These are phyloP conservation scores for Nitzschia putrida DNA, from an alignment of 108 stramenopile genomes.

Conservation along the genomic window DNA sequence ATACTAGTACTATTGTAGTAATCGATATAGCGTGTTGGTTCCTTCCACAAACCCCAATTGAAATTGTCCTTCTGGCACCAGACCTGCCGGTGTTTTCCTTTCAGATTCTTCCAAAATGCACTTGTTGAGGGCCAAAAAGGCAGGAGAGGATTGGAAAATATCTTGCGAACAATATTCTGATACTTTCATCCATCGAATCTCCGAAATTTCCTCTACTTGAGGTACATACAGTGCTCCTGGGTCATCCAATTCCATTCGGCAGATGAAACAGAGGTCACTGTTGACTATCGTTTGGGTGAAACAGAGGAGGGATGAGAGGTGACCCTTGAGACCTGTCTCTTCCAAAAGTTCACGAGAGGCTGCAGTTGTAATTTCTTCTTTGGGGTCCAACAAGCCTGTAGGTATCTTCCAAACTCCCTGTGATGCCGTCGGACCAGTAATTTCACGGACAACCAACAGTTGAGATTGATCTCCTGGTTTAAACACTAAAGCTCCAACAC, in stretches of 20 bases:
- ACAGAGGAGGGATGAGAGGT: conserved; percentile 57
- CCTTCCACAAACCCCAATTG: conserved; percentile 32
- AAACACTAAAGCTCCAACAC: conserved; percentile 75
- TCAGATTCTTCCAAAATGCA: conserved; percentile 38
- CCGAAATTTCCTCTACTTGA: conserved; percentile 69
- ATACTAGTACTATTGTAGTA: no score
- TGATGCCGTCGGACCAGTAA: conserved; percentile 70
- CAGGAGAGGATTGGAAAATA: conserved; percentile 61
- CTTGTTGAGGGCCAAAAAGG: conserved; percentile 68
- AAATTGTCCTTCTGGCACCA: conserved; percentile 22
- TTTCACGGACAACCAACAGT: conserved; percentile 80
- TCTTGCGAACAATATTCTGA: conserved; percentile 69
- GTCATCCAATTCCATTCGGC: conserved; percentile 46
- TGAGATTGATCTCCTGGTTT: conserved; percentile 55
- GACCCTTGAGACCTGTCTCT: conserved; percentile 68
- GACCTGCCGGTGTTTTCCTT: conserved; percentile 4
- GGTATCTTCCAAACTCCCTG: conserved; percentile 80
- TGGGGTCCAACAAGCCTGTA: conserved; percentile 83
- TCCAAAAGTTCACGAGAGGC: conserved; percentile 76
- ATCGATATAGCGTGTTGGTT: conserved; percentile 30
- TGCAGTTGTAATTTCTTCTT: conserved; percentile 77
- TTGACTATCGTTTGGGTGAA: conserved; percentile 67
- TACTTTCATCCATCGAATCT: conserved; percentile 77
- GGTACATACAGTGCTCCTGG: conserved; percentile 40
- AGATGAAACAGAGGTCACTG: conserved; percentile 81